These are phyloP conservation scores for Beauveria sp. DNA, from an alignment of 2,329 filamentous ascomycete genomes.

Conservation along the genomic window DNA sequence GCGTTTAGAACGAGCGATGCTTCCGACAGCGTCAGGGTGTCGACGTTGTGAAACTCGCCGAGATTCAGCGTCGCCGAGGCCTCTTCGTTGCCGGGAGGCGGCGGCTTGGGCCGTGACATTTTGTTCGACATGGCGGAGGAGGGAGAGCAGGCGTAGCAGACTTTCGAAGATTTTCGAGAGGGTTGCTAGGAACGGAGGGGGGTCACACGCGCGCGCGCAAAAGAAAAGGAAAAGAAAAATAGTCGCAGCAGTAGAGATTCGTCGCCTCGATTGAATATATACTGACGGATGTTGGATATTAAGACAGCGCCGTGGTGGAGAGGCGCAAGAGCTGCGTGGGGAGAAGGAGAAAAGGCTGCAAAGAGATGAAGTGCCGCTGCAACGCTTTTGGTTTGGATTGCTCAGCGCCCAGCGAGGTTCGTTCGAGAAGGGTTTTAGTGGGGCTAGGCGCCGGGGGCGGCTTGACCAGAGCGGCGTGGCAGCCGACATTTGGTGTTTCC, in stretches of 20 bases:
- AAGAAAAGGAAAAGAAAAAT: neutral
- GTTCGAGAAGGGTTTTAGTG: conserved; percentile 8
- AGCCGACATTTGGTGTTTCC: neutral
- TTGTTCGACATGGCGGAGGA: conserved; percentile 27
- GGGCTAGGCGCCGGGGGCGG: neutral
- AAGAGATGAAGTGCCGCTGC: neutral
- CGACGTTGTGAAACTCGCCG: conserved; percentile 87
- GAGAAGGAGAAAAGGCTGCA: neutral
- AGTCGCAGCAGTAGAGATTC: neutral
- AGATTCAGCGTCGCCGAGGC: conserved; percentile 74
- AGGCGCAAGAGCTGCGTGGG: conserved; percentile 7
- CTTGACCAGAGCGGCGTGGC: neutral
- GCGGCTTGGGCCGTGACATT: conserved; percentile 61
- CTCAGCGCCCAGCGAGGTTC: neutral
- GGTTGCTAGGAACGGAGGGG: neutral
- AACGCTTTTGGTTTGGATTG: neutral
- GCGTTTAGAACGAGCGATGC: conserved; percentile 87
- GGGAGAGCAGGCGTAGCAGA: neutral
- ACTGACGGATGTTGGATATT: neutral
- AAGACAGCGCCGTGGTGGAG: neutral
- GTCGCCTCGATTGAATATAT: neutral
- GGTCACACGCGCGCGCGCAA: neutral
- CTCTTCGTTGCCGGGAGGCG: conserved; percentile 75
- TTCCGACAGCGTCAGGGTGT: conserved; percentile 86
- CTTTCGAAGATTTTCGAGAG: neutral